Conservation (phyloP, 768 basidiomycete genomes). For the Xerocomellus intermedius region DNA sequence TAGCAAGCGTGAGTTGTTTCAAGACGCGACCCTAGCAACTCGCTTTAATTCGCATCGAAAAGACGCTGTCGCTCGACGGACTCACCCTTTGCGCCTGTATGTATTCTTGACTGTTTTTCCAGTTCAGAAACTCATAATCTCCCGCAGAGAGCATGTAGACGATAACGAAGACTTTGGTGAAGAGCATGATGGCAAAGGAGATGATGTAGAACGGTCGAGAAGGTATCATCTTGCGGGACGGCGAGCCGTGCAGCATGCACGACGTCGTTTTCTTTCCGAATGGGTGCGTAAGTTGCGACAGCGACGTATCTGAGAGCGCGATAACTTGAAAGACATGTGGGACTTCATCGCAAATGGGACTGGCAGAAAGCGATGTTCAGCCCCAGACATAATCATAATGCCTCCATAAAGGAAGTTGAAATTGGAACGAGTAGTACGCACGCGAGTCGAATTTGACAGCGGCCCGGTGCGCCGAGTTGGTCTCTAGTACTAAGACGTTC, state of each 20-base stretch:
- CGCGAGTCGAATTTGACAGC: background rate
- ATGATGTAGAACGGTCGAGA: conserved; percentile 13
- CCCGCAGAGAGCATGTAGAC: conserved; percentile 22
- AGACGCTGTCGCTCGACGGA: background rate
- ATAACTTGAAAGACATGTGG: background rate
- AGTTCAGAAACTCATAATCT: conserved; percentile 12
- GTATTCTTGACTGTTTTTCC: conserved; percentile 21
- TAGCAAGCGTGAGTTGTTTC: conserved; percentile 23
- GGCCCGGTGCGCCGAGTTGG: background rate
- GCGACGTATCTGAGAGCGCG: background rate
- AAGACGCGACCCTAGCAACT: conserved; percentile 18
- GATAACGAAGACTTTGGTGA: conserved; percentile 20
- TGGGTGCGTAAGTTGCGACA: background rate
- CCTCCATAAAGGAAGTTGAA: background rate
- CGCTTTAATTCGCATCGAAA: background rate
- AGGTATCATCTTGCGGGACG: conserved; percentile 14
- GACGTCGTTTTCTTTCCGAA: background rate
- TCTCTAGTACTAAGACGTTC: no score
- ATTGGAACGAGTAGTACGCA: background rate
- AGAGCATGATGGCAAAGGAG: conserved; percentile 16
- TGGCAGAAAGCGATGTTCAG: background rate
- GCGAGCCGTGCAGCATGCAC: background rate
- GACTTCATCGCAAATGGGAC: conserved; percentile 2
- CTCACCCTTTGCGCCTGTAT: conserved; percentile 21
- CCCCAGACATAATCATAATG: conserved; percentile 11